A percentile compares a stretch with the other conserved stretches of the same genome.
These are phyloP conservation scores for Spathaspora arborariae DNA, from an alignment of 805 yeast genomes.

Conservation along the genomic window DNA sequence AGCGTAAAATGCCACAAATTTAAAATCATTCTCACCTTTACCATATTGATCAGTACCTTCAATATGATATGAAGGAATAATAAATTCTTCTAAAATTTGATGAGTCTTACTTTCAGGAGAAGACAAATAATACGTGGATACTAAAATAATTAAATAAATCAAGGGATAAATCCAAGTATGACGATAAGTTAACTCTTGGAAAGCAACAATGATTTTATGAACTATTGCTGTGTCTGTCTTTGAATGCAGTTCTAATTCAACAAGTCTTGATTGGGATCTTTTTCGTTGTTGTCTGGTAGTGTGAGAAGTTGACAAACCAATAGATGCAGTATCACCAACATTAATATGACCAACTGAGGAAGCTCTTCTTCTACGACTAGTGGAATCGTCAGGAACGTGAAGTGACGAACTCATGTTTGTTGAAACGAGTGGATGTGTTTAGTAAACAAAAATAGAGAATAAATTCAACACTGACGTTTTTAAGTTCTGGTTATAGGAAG, in stretches of 20 bases:
- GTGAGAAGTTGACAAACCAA: conserved; percentile 66
- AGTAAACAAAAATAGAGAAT: not conserved
- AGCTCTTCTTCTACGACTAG: conserved; percentile 38
- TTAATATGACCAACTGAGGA: conserved; percentile 75
- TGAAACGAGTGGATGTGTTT: not conserved
- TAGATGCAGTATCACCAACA: conserved; percentile 65
- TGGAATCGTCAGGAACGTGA: conserved; percentile 1
- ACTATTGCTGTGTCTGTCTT: conserved; percentile 49
- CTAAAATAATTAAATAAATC: conserved; percentile 40
- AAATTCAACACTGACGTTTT: not conserved
- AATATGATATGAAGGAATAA: conserved; percentile 61
- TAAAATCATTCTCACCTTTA: conserved; percentile 81
- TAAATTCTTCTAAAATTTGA: conserved; percentile 53
- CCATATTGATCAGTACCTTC: conserved; percentile 70
- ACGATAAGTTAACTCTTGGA: conserved; percentile 53
- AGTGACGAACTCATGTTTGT: conserved; percentile 1
- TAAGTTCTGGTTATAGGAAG: no score
- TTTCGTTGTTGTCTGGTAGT: conserved; percentile 40
- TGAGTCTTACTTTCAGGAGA: conserved; percentile 58
- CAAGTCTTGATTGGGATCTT: conserved; percentile 27
- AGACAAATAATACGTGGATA: conserved; percentile 47
- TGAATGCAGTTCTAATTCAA: conserved; percentile 23
- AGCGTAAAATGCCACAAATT: conserved; percentile 76
- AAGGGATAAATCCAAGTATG: conserved; percentile 75
- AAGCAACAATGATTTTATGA: conserved; percentile 53